phyloP scores from a whole-genome alignment of 2,329 filamentous ascomycete species.

The Blumeria hordei region DNA sequence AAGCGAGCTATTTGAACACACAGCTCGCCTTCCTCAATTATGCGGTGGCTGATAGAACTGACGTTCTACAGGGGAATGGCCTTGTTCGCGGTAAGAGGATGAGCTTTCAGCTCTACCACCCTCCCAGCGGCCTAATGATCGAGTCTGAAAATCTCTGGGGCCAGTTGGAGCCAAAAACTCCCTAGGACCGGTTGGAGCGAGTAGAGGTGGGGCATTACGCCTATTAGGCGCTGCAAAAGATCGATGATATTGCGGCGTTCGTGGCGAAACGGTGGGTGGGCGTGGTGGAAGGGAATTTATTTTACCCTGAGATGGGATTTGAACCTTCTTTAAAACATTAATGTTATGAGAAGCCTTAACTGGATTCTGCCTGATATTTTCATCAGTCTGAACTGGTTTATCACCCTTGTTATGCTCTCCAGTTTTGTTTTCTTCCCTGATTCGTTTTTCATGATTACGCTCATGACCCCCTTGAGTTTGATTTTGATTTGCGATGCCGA shows the following conservation, averaged over 20 bases:
- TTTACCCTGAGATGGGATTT: neutral
- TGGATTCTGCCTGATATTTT: neutral
- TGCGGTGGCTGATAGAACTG: too few species aligned
- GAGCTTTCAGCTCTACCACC: too few species aligned
- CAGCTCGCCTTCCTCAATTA: too few species aligned
- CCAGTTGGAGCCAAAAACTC: neutral
- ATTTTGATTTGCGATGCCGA: too few species aligned
- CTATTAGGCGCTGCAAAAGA: neutral
- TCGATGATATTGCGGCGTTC: neutral
- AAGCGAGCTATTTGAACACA: too few species aligned
- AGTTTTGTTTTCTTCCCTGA: too few species aligned
- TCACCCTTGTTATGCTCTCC: too few species aligned
- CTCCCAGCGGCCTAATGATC: neutral
- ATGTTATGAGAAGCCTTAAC: neutral
- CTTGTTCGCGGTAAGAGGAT: too few species aligned
- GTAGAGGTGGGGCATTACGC: neutral
- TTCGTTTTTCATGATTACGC: too few species aligned
- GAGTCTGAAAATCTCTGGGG: neutral
- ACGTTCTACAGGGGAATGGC: too few species aligned
- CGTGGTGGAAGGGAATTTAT: neutral
- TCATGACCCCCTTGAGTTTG: too few species aligned
- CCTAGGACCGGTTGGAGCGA: neutral
- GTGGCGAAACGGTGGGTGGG: neutral
- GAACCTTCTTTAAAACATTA: neutral
- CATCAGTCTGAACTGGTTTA: neutral